Evolutionary conservation across 2,329 filamentous ascomycete genomes (phyloP).

Genomic region (Aspergillus tamarii): DNA sequence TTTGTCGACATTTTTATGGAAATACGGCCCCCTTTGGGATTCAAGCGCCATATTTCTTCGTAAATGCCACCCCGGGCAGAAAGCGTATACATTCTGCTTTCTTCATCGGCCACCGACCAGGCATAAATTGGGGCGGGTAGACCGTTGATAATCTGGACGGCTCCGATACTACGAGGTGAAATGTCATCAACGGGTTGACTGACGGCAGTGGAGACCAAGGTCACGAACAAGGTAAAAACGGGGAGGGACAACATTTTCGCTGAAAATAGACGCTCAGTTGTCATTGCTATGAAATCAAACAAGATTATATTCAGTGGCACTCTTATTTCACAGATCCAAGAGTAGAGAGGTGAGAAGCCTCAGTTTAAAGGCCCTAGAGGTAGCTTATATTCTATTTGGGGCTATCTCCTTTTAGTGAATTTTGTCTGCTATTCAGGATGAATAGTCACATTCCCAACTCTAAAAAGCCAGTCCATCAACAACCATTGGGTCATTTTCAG

Average conservation of each 20-base stretch:
- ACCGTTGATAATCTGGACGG: constrained; percentile 38
- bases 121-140: constrained; percentile 33
- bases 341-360: too few species aligned
- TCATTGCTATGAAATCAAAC: neutral
- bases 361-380: too few species aligned
- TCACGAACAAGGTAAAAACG: neutral
- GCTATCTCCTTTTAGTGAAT: neutral
- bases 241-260: neutral
- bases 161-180: constrained; percentile 19
- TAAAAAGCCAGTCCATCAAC: neutral
- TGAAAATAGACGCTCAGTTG: neutral
- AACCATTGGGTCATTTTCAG: neutral
- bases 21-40: constrained; percentile 35
- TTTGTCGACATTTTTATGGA: constrained; percentile 41
- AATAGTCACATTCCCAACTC: neutral
- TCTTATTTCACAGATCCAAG: too few species aligned
- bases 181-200: neutral
- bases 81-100: constrained; percentile 31
- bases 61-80: constrained; percentile 28
- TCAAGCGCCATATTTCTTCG: constrained; percentile 34
- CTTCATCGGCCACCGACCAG: constrained; percentile 34
- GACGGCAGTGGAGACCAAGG: neutral
- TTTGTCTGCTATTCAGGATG: neutral
- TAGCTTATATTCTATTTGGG: too few species aligned
- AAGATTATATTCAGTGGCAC: neutral